phyloP scores from a whole-genome alignment of 352 stramenopile species.

The Phytopythium mirpurense region DNA sequence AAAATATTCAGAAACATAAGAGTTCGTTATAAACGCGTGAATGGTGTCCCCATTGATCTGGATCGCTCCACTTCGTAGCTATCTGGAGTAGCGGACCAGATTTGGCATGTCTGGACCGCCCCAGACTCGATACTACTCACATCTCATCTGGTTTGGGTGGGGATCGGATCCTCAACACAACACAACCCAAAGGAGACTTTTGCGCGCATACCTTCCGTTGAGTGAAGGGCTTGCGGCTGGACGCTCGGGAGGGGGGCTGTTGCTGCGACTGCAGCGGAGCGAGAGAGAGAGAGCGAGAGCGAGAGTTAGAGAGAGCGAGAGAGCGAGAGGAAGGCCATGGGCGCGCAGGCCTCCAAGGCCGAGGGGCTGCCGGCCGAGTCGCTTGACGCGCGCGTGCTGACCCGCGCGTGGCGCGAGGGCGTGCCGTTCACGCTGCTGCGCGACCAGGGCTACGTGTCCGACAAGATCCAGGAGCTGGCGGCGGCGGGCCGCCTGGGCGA shows the following conservation, averaged over 20 bases:
- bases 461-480: constrained; percentile 56
- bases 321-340: no score
- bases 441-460: constrained; percentile 58
- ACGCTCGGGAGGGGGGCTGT: no score
- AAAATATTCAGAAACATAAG: no score
- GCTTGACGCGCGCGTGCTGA: constrained; percentile 13
- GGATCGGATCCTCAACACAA: no score
- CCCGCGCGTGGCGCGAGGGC: constrained; percentile 41
- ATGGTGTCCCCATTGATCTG: not conserved
- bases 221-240: no score
- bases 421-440: constrained; percentile 66
- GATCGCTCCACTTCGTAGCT: constrained; percentile 5
- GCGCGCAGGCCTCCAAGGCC: constrained; percentile 20
- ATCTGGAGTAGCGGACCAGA: no score
- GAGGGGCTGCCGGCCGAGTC: not conserved
- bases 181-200: no score
- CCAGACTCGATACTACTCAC: not conserved
- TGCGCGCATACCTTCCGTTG: no score
- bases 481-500: constrained; percentile 3
- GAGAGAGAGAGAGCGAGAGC: no score
- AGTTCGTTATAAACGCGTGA: not conserved
- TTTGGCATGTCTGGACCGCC: not conserved
- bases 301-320: no score
- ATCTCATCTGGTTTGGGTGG: not conserved
- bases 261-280: no score